Base-by-base conservation (phyloP, 768 basidiomycete species). In the Boletus speciosus region DNA sequence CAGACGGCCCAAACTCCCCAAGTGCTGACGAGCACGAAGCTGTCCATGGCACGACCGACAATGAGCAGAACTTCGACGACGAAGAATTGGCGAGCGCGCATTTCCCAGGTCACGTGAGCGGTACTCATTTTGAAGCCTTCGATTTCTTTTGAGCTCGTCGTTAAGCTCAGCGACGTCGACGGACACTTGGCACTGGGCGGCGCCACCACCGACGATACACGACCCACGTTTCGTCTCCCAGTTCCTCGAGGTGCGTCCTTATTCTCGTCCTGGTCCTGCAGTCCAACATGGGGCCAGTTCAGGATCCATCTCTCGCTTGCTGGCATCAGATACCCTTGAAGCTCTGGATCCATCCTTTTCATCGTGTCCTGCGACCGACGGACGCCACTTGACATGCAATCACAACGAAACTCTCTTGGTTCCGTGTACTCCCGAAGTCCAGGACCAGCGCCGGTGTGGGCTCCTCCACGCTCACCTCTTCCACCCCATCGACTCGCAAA, bases 401-500 rank as follows among this genome's bases (percentile, higher is more conserved):
- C 60, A 32, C 59, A 55, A 47, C 59, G 37, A 46, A 47, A 25
- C 49, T 63, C 62, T 45, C 37, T 41, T 53, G 39, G 35, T 32
- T 60, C 61, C 4, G 23, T 41, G 10, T 34, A 46, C 51, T 49
- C 62, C 21, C 56, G 51, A 25, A 61, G 51, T 46, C 49, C 55
- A 14, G 51, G 44, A 19, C 49, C 52, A 15, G 51, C 47, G 1
- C 47, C 51, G 3, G 55, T 29, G 67, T 87, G 88, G 87, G 74
- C 73, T 4, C 82, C 81, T 6, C 88, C 88, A 54, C 86, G 81
- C 63, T 69, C 85, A 23, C 91, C 90, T 4, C 73, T 93, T 8
- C 71, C 89, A 4, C 90, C 91, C 5, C 80, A 88, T 60, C 78
- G 88, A 12, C 82, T 93, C 10, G 91, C 88, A 35, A 89, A 86